Evolutionary conservation across 2,329 filamentous ascomycete genomes (phyloP), one percentile per base, ranked within the genome.

Genomic region (Microsporum audouinii): DNA sequence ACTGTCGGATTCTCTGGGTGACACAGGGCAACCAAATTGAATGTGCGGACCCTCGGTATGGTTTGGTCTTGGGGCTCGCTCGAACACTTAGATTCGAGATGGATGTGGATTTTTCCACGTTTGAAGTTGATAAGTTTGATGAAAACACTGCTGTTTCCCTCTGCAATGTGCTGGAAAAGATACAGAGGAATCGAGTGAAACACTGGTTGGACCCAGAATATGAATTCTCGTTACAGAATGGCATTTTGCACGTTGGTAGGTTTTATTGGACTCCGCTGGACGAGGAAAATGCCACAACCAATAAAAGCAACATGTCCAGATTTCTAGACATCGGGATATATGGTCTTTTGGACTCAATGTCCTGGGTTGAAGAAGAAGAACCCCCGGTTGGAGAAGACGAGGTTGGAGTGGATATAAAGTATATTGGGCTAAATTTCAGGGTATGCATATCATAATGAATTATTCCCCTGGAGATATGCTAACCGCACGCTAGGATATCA

Each of bases 1-100:
- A 12, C 31, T 14, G 33, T 1, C 17, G 53, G 17, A 31, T 61
- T 29, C 63, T 41, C 33, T 68, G 31, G 68, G 62, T 63, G 3
- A 61, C 59, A n/a, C n/a, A 7, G 3, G 23, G 45, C 2, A 14
- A 14, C 2, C 58, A 64, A 17, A 38, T 62, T 8, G 17, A 38
- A 5, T 62, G 60, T 33, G 3, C 57, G 7, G 55, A 64, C n/a
- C 62, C 62, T 14, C 34, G 58, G 7, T 61, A 55, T 29, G 58
- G 23, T 10, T 41, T 36, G 5, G 29, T 60, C 2, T 29, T 58
- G 2, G 62, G 62, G 1, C n/a, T 64, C 1, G 53, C 60, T 29
- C 58, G 62, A 27, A 62, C 60, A 1, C 8, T 64, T 33, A 43
- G 62, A 27, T 39, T 8, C 1, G 62, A 64, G 45, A 4, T 47